Evolutionary conservation across 2,329 filamentous ascomycete genomes (phyloP).

Genomic region (Colletotrichum caudatum): DNA sequence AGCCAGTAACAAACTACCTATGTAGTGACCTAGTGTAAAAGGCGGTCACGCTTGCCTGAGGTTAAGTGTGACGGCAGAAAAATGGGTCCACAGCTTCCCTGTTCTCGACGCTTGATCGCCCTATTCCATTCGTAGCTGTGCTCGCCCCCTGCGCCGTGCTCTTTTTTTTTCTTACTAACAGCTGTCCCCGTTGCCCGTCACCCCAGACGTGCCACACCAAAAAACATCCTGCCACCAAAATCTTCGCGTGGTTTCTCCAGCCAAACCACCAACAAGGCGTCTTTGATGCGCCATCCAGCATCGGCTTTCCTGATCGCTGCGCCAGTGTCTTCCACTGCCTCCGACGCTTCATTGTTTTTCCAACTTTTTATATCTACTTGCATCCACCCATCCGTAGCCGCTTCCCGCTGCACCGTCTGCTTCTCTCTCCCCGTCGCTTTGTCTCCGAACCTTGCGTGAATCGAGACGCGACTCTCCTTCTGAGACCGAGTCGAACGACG

Average conservation of each 20-base stretch:
- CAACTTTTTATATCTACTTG: constrained; percentile 1
- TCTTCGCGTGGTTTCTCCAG: constrained; percentile 31
- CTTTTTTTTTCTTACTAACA: constrained; percentile 19
- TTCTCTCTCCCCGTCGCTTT: constrained; percentile 24
- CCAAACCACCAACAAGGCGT: constrained; percentile 29
- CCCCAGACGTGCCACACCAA: constrained; percentile 38
- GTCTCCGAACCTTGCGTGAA: constrained; percentile 38
- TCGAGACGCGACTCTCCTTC: constrained; percentile 33
- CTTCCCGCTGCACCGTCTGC: constrained; percentile 29
- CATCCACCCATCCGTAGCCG: constrained; percentile 9
- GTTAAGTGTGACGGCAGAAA: constrained; percentile 27
- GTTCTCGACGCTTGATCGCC: background rate
- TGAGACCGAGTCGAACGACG: constrained; percentile 26
- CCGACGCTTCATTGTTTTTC: constrained; percentile 8
- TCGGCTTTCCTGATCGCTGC: constrained; percentile 39
- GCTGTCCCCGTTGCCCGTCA: constrained; percentile 32
- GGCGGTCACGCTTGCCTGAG: constrained; percentile 28
- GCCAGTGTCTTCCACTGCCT: constrained; percentile 18
- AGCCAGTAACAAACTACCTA: background rate
- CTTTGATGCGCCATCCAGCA: constrained; percentile 39
- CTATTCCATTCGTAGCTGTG: background rate
- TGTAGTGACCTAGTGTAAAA: constrained; percentile 4
- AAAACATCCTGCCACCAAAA: constrained; percentile 38
- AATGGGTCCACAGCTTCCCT: background rate
- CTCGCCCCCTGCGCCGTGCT: constrained; percentile 28